These are phyloP conservation scores for Dendrocalamus sinicus DNA, from an alignment of 176 grass and related monocot species.

Conservation along the genomic window DNA sequence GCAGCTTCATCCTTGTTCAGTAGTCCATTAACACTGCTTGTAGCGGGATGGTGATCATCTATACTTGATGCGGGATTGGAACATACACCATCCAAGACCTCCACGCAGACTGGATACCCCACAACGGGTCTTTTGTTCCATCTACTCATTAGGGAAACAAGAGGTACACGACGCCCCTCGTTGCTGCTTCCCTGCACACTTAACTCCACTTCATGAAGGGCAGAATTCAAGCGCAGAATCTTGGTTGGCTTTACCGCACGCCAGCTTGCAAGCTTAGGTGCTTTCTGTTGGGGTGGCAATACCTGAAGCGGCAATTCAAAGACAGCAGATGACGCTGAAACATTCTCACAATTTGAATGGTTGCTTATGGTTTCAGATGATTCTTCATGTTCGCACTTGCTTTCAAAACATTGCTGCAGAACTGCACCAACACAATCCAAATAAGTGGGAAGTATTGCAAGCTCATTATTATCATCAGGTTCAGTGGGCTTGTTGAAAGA, in stretches of 20 bases:
- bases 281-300: conserved; percentile 32
- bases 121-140: conserved; percentile 73
- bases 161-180: conserved; percentile 68
- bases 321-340: conserved; percentile 36
- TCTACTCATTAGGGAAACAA: conserved; percentile 92
- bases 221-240: conserved; percentile 57
- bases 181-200: conserved; percentile 54
- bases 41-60: conserved; percentile 29
- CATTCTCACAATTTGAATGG: conserved; percentile 34
- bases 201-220: conserved; percentile 72
- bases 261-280: background rate
- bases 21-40: conserved; percentile 31
- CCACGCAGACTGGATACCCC: conserved; percentile 73
- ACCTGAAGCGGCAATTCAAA: conserved; percentile 38
- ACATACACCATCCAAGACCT: conserved; percentile 53
- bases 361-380: conserved; percentile 41
- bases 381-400: conserved; percentile 13
- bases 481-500: conserved; percentile 25
- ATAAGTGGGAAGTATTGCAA: conserved; percentile 11
- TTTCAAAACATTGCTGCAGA: conserved; percentile 24
- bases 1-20: conserved; percentile 46
- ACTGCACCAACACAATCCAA: conserved; percentile 19
- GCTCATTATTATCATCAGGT: conserved; percentile 27
- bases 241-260: conserved; percentile 53
- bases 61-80: conserved; percentile 34